Base-by-base conservation (phyloP, 1,284 basidiomycete species). In the Naganishia liquefaciens region DNA sequence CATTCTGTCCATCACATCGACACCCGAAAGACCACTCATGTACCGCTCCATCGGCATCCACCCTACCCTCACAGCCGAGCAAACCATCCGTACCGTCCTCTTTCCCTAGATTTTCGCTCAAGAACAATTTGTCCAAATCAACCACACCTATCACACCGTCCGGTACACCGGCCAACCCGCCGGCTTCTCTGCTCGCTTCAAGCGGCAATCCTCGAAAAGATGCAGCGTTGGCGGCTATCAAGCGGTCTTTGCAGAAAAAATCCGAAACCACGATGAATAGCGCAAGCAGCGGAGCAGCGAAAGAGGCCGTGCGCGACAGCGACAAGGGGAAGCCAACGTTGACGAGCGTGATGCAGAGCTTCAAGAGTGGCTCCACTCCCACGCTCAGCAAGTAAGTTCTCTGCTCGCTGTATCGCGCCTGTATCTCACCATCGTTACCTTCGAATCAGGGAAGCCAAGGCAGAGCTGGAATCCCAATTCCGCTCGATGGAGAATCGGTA, bases 401-500 rank as follows among this genome's bases (percentile, higher is more conserved):
- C 23, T 27, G 17, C 2, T 6, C 15, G 3, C 3, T 17, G 10
- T 11, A 30, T 49, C 27, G 13, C 13, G 13, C 42, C 30, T 17
- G 39, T 37, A 13, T 7, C 33, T 37, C 10, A 30, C 19, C 2
- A 19, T 17, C 19, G 6, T 19, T 10, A 9, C 2, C 15, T 4
- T 33, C 11, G 19, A n/a, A n/a, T n/a, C 50, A 79, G 76, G 67
- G 75, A 76, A 37, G 71, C 75, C 10, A 68, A 73, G 42, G 74
- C 71, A 23, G 78, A 79, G 65, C 33, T 73, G 23, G 68, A 74
- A 43, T 78, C 77, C 1, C 68, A 70, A 1, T 70, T 77, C 33
- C 70, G 75, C 69, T 74, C 77, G 0, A 70, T 79, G 55, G 76
- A 76, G 68, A 73, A 71, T 15, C 66, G 78, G 11, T 74, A 77